Evolutionary conservation across 805 yeast species (phyloP).

Genomic region (Candida morakotiae): DNA sequence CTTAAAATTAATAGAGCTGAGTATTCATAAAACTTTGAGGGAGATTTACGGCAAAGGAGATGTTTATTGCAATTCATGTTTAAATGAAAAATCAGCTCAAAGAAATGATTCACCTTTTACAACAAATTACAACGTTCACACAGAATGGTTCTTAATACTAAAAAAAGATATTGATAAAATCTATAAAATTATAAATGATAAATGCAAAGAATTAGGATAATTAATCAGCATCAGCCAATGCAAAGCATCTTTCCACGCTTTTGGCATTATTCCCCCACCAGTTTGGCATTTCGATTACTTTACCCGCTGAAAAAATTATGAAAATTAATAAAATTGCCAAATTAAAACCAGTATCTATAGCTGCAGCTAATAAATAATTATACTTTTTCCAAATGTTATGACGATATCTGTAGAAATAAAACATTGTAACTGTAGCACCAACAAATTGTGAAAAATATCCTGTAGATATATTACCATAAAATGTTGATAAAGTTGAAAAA

Average conservation of each 20-base stretch:
- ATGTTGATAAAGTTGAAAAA: conserved; percentile 38
- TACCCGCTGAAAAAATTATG: conserved; percentile 20
- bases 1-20: conserved; percentile 35
- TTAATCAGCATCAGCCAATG: conserved; percentile 11
- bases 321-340: conserved; percentile 33
- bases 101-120: conserved; percentile 7
- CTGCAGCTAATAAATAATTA: conserved; percentile 45
- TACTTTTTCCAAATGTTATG: conserved; percentile 33
- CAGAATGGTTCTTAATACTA: conserved; percentile 57
- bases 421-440: conserved; percentile 42
- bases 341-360: conserved; percentile 44
- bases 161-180: conserved; percentile 31
- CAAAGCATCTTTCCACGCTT: conserved; percentile 41
- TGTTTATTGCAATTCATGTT: conserved; percentile 46
- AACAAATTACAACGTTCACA: conserved; percentile 35
- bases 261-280: conserved; percentile 45
- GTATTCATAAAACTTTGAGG: conserved; percentile 37
- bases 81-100: neutral
- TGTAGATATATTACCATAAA: conserved; percentile 44
- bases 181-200: conserved; percentile 28
- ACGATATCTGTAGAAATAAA: conserved; percentile 31
- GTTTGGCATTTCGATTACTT: conserved; percentile 21
- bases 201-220: conserved; percentile 11
- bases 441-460: conserved; percentile 41
- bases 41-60: conserved; percentile 44